These are phyloP conservation scores for Eucalyptus cloeziana DNA, from an alignment of 345 rosid species.

Conservation along the genomic window DNA sequence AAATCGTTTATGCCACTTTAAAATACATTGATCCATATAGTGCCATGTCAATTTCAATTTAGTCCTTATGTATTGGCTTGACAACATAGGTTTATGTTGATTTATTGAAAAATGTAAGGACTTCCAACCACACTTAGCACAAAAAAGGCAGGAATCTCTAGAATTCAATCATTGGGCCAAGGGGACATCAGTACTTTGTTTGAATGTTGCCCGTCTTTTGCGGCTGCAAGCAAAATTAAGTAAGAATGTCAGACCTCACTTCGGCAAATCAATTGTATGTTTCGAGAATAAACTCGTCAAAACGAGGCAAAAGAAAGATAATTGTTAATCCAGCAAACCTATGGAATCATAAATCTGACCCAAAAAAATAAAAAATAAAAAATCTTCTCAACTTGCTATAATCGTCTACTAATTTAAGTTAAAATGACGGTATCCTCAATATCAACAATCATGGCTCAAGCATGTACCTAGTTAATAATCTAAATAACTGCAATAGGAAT, in stretches of 20 bases:
- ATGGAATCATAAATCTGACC: not conserved
- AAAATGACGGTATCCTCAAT: not conserved
- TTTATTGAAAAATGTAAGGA: not conserved
- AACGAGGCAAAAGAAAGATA: not conserved
- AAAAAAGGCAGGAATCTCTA: not conserved
- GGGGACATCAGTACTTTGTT: not conserved
- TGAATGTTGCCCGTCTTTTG: not conserved
- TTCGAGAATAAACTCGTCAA: not conserved
- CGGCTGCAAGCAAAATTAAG: not conserved
- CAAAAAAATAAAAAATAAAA: not conserved
- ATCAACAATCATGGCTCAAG: not conserved
- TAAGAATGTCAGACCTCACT: not conserved
- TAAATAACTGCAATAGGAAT: not conserved
- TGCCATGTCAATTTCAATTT: not conserved
- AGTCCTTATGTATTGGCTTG: not conserved
- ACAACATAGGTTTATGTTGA: not conserved
- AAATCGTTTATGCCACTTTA: not conserved
- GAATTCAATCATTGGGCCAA: not conserved
- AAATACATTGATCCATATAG: not conserved
- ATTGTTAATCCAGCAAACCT: rapidly evolving
- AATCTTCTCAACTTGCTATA: not conserved
- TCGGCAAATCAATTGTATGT: not conserved
- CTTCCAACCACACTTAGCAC: conserved; percentile 1
- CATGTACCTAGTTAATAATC: not conserved
- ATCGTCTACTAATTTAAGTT: not conserved